Evolutionary conservation across 805 yeast genomes (phyloP).

Genomic region (Teunomyces barrocoloradensis): DNA sequence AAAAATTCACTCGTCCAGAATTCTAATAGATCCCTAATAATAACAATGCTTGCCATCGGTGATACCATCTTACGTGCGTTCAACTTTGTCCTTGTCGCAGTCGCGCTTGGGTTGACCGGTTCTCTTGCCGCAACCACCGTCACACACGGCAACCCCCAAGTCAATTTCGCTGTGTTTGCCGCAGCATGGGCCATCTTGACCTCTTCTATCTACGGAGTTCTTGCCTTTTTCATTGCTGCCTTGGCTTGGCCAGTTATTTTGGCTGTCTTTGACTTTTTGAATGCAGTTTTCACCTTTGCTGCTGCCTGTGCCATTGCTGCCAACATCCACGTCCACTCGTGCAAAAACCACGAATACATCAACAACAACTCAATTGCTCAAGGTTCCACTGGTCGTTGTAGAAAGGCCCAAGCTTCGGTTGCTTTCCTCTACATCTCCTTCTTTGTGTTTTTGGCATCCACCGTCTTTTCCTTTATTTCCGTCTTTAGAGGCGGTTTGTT

Average conservation of each 20-base stretch:
- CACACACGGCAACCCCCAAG: slow-evolving; percentile 64
- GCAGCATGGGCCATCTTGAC: slow-evolving; percentile 83
- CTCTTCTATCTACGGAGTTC: slow-evolving; percentile 73
- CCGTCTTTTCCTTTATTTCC: slow-evolving; percentile 57
- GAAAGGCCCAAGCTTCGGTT: slow-evolving; percentile 84
- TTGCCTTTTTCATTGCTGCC: slow-evolving; percentile 72
- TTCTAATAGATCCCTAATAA: background rate
- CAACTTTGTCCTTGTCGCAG: slow-evolving; percentile 72
- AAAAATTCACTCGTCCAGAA: too few relatives aligned
- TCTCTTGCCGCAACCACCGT: slow-evolving; percentile 71
- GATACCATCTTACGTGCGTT: slow-evolving; percentile 72
- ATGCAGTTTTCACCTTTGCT: slow-evolving; percentile 87
- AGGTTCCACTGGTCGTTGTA: slow-evolving; percentile 82
- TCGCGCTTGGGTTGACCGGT: slow-evolving; percentile 84
- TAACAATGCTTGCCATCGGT: slow-evolving; percentile 60
- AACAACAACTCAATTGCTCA: slow-evolving; percentile 66
- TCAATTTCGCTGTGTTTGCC: slow-evolving; percentile 84
- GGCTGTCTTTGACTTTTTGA: slow-evolving; percentile 77
- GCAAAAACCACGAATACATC: slow-evolving; percentile 66
- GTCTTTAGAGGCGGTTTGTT: slow-evolving; percentile 51
- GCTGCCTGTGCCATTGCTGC: slow-evolving; percentile 95
- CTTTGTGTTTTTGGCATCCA: slow-evolving; percentile 67
- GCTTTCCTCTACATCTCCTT: slow-evolving; percentile 85
- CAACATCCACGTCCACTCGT: slow-evolving; percentile 82
- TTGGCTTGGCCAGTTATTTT: slow-evolving; percentile 86